Conservation (phyloP, 2,329 filamentous ascomycete genomes). For the Fusarium sp. region DNA sequence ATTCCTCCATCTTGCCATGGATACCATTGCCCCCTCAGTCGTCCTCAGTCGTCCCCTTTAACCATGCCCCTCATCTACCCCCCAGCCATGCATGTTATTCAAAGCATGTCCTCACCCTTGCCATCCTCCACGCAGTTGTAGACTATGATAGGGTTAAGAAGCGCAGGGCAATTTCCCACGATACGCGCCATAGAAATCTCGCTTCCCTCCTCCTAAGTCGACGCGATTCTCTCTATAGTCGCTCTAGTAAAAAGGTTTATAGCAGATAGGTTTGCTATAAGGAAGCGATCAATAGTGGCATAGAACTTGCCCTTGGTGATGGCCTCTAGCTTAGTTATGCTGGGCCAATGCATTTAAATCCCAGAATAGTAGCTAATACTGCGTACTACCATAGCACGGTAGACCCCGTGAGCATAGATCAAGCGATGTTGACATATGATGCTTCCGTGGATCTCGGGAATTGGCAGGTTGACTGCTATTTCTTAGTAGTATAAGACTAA, state of each 20-base stretch:
- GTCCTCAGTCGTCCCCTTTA: background rate
- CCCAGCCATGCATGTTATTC: background rate
- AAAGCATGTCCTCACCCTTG: background rate
- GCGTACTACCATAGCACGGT: rapidly evolving
- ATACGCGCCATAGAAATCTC: background rate
- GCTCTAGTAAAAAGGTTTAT: background rate
- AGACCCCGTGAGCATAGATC: background rate
- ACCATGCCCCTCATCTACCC: background rate
- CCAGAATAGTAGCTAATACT: background rate
- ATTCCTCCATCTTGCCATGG: background rate
- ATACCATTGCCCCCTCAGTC: background rate
- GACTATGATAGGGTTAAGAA: background rate
- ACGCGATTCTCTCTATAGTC: background rate
- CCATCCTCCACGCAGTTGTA: background rate
- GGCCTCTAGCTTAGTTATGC: background rate
- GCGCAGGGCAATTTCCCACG: background rate
- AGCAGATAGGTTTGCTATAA: background rate
- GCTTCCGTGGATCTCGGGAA: background rate
- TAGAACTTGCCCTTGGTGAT: background rate
- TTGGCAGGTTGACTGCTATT: too few species aligned
- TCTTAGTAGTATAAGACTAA: too few species aligned
- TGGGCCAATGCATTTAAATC: background rate
- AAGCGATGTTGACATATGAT: background rate
- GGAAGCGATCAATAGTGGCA: background rate
- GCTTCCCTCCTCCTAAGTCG: background rate